Evolutionary conservation across 441 rosid species (phyloP).

Genomic region (Erysimum pusillum): DNA sequence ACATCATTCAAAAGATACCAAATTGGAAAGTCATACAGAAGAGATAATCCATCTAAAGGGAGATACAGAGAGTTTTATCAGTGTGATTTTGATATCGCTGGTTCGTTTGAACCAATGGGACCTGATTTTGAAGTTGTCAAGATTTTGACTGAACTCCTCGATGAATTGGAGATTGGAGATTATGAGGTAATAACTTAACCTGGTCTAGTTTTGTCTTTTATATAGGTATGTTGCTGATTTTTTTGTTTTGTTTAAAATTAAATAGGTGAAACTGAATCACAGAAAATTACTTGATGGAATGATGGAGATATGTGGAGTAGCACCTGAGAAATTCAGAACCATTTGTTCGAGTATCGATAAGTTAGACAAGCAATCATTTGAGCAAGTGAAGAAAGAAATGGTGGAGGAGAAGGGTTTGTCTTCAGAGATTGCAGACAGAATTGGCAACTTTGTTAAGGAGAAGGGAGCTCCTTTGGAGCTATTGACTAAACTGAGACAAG

Average conservation of each 20-base stretch:
- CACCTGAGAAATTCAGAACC: conserved; percentile 65
- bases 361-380: conserved; percentile 68
- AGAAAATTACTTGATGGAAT: conserved; percentile 85
- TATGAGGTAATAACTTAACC: conserved; percentile 64
- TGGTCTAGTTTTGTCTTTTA: conserved; percentile 10
- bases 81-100: conserved; percentile 96
- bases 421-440: conserved; percentile 75
- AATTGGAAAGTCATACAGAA: conserved; percentile 88
- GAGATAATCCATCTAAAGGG: conserved; percentile 96
- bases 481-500: conserved; percentile 64
- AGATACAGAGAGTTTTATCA: conserved; percentile 96
- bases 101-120: conserved; percentile 85
- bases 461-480: conserved; percentile 77
- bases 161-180: conserved; percentile 81
- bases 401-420: conserved; percentile 91
- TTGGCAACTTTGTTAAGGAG: conserved; percentile 81
- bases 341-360: conserved; percentile 71
- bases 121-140: conserved; percentile 90
- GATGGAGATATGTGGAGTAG: conserved; percentile 73
- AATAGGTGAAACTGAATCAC: conserved; percentile 88
- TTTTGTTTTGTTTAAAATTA: background rate
- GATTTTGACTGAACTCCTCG: conserved; percentile 84
- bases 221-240: conserved; percentile 17
- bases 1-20: conserved; percentile 87
- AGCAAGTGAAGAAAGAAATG: conserved; percentile 92